Conservation (phyloP, 768 basidiomycete species). For the Mycena filopes region DNA sequence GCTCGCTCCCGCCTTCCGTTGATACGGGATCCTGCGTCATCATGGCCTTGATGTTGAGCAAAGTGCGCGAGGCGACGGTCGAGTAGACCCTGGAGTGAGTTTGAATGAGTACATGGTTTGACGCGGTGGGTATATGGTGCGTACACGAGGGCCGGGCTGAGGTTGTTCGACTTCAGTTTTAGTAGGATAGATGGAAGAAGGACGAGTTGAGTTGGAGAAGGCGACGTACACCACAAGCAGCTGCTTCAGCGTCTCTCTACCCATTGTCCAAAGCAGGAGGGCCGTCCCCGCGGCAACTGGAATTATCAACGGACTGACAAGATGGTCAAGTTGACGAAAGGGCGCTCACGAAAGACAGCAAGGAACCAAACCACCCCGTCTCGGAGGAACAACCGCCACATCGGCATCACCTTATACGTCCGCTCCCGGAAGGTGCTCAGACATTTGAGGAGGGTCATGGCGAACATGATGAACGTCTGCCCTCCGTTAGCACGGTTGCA, state of each 20-base stretch:
- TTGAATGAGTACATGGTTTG: too few relatives aligned
- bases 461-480: slow-evolving; percentile 8
- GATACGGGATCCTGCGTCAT: background rate
- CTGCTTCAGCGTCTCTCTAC: too few relatives aligned
- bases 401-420: background rate
- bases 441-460: slow-evolving; percentile 4
- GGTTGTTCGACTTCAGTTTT: too few relatives aligned
- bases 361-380: slow-evolving; percentile 9
- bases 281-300: too few relatives aligned
- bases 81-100: background rate
- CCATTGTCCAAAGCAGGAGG: too few relatives aligned
- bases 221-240: too few relatives aligned
- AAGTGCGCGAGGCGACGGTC: background rate
- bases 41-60: slow-evolving; percentile 4
- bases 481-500: too few relatives aligned
- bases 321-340: background rate
- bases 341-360: background rate
- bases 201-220: too few relatives aligned
- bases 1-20: background rate
- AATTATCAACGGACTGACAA: background rate
- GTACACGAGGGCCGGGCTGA: slow-evolving; percentile 1
- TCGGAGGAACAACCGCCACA: slow-evolving; percentile 2
- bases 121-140: background rate
- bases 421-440: background rate
- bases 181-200: too few relatives aligned